Conservation (phyloP, 768 basidiomycete genomes). For the Cyclocybe aegerita region DNA sequence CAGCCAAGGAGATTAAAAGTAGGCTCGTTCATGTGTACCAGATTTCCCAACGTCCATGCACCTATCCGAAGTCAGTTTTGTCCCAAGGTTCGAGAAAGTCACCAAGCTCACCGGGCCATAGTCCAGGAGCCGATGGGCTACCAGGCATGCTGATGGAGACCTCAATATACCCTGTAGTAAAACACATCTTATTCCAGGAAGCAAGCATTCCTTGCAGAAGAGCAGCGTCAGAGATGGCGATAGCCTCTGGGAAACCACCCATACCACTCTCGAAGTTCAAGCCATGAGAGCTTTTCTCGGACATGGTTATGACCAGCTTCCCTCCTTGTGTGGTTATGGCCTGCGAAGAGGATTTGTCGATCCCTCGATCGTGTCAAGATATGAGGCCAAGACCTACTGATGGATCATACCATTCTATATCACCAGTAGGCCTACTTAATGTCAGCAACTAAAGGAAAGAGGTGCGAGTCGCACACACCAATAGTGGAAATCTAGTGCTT, state of each 20-base stretch:
- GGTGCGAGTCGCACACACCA: constrained; percentile 44
- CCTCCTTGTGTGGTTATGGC: constrained; percentile 76
- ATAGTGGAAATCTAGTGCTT: constrained; percentile 85
- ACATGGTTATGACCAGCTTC: constrained; percentile 78
- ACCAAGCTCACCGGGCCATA: constrained; percentile 74
- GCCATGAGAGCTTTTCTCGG: constrained; percentile 67
- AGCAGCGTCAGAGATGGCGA: constrained; percentile 18
- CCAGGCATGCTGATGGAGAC: constrained; percentile 78
- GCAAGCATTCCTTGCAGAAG: constrained; percentile 59
- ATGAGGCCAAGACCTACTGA: constrained; percentile 36
- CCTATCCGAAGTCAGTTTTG: constrained; percentile 27
- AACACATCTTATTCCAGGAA: constrained; percentile 95
- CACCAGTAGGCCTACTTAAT: constrained; percentile 56
- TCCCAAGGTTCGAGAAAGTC: not conserved
- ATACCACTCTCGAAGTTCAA: constrained; percentile 82
- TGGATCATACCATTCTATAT: constrained; percentile 86
- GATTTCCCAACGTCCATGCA: constrained; percentile 79
- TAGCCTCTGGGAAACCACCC: constrained; percentile 18
- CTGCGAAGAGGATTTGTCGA: constrained; percentile 23
- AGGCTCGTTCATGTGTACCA: constrained; percentile 32
- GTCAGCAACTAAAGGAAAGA: not conserved
- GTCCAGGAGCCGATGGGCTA: constrained; percentile 54
- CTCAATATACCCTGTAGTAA: constrained; percentile 91
- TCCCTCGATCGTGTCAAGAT: not conserved
- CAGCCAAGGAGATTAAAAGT: too few relatives aligned